phyloP scores from a whole-genome alignment of 495 filamentous ascomycete genomes.

The Aspergillus cristatus region DNA sequence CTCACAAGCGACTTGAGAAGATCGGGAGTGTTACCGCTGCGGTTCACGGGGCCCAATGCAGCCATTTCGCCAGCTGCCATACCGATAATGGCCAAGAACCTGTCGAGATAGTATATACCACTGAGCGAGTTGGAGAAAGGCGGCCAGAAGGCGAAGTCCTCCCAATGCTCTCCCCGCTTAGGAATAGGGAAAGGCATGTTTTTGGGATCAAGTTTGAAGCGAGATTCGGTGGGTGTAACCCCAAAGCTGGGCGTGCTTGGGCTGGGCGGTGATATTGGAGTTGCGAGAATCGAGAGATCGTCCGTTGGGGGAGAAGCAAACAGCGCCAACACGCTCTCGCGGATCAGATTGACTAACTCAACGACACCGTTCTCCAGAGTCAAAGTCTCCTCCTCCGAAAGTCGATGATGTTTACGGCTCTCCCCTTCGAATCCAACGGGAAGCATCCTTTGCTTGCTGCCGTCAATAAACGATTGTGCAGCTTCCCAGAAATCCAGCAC shows the following conservation, averaged over 20 bases:
- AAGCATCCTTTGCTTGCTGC: constrained; percentile 69
- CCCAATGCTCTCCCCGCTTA: constrained; percentile 70
- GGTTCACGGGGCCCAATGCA: constrained; percentile 52
- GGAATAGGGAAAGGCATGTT: constrained; percentile 71
- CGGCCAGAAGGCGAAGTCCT: constrained; percentile 95
- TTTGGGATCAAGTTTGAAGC: constrained; percentile 69
- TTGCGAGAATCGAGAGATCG: constrained; percentile 77
- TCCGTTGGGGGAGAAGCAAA: constrained; percentile 88
- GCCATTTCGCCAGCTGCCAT: constrained; percentile 83
- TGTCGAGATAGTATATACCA: constrained; percentile 75
- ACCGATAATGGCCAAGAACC: constrained; percentile 70
- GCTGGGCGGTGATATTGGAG: constrained; percentile 62
- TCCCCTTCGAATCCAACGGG: constrained; percentile 79
- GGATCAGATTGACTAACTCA: constrained; percentile 72
- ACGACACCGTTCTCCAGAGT: constrained; percentile 69
- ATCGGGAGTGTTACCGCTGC: constrained; percentile 50
- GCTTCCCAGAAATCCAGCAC: constrained; percentile 91
- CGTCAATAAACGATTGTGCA: constrained; percentile 81
- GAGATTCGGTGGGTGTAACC: constrained; percentile 48
- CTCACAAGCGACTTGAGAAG: constrained; percentile 62
- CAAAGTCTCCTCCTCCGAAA: constrained; percentile 58
- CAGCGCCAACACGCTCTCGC: constrained; percentile 66
- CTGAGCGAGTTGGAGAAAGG: constrained; percentile 84
- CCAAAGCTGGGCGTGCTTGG: constrained; percentile 53
- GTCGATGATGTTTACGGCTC: constrained; percentile 72